A percentile compares a stretch with the other conserved stretches of the same genome.
phyloP scores from a whole-genome alignment of 352 stramenopile genomes.

The Globisporangium yorkense region DNA sequence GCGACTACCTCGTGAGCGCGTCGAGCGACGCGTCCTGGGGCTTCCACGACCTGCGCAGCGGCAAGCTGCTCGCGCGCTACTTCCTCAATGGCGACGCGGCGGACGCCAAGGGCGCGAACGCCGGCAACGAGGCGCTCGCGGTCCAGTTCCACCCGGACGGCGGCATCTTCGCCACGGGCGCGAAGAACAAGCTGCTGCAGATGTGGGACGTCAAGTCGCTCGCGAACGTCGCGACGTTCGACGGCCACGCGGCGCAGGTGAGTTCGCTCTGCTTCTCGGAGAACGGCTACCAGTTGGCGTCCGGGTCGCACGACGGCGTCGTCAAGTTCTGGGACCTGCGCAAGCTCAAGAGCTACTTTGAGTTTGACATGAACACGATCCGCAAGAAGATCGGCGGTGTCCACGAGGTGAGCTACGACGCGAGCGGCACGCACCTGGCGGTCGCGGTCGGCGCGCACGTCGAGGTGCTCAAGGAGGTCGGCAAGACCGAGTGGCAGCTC shows the following conservation, averaged over 20 bases:
- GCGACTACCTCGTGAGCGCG: slow-evolving; percentile 69
- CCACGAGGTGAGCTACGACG: slow-evolving; percentile 38
- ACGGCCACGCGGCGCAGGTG: slow-evolving; percentile 44
- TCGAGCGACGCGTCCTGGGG: slow-evolving; percentile 81
- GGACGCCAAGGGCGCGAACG: slow-evolving; percentile 13
- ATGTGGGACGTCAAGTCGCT: slow-evolving; percentile 92
- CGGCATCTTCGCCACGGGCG: slow-evolving; percentile 83
- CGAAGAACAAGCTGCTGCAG: slow-evolving; percentile 67
- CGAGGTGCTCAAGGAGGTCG: slow-evolving; percentile 8
- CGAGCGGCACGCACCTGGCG: slow-evolving; percentile 16
- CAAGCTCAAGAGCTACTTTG: no score
- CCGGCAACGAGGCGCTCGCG: slow-evolving; percentile 31
- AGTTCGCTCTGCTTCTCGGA: slow-evolving; percentile 84
- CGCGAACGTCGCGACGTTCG: slow-evolving; percentile 81
- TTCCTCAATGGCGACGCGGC: slow-evolving; percentile 32
- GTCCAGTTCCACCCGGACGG: slow-evolving; percentile 93
- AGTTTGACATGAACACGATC: no score
- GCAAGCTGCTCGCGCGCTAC: slow-evolving; percentile 41
- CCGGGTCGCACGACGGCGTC: slow-evolving; percentile 90
- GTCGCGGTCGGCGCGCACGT: no score
- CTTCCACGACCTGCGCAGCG: slow-evolving; percentile 75
- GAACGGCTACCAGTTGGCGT: slow-evolving; percentile 77
- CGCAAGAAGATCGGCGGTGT: no score
- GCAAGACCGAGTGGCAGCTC: slow-evolving; percentile 79
- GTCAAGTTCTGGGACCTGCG: slow-evolving; percentile 75